Evolutionary conservation across 192 early-diverging fungal genomes (phyloP), one percentile per base, ranked within the genome.

Genomic region (Geranomyces variabilis): DNA sequence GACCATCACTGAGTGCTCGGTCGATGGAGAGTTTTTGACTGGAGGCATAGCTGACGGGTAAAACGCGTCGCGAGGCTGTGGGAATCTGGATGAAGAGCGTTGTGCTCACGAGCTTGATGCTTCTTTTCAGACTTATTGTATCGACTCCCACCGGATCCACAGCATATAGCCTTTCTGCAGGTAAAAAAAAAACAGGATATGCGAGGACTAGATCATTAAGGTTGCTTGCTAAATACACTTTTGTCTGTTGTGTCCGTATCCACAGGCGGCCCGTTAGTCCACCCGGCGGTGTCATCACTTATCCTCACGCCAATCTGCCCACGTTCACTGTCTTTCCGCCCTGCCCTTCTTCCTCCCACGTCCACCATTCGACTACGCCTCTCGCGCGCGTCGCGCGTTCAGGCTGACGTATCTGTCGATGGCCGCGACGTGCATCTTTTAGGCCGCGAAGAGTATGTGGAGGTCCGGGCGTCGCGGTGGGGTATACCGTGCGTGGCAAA

Each of bases 81-180:
- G 14, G 36, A 10, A 41, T 41, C 10, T 3, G 36, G 36, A n/a
- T n/a, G n/a, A n/a, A 41, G 10, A 41, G 10, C 5, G 34, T 26
- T 0, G 17, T 43, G 21, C 14, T 59, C n/a, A 19, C n/a, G 51
- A 56, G 67, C 55, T 12, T 46, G 17, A 53, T n/a, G 51, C 34
- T 41, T 33, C 17, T 10, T 28, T 21, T 26, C 17, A 55, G 88
- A 8, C 76, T 91, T 31, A 93, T 96, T 51, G 87, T 95, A 13
- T 86, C 88, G 9, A 93, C 95, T 7, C 94, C 95, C 1, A 96
- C 95, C 2, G 95, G 95, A 10, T 94, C 93, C 21, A 96, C 95
- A 0, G 95, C 95, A 0, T 96, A 96, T 74, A 90, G 90, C 1
- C 81, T 96, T 21, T 93, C 92, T 19, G 92, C 93, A 48, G 36